Conservation (phyloP, 139 green algal genomes). For the Chlamydomonas urium region DNA sequence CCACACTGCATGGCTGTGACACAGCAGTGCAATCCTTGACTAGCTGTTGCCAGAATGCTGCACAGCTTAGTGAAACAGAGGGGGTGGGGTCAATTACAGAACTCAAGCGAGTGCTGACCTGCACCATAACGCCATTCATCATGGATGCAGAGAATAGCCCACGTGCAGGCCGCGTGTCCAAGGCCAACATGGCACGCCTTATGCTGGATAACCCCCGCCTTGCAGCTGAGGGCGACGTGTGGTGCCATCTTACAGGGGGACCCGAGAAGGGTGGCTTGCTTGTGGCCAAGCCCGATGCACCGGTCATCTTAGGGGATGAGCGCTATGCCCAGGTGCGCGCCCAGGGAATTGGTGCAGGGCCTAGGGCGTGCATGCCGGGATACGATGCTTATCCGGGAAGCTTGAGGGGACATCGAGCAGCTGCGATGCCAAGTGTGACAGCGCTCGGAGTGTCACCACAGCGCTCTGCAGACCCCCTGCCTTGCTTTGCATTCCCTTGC, state of each 20-base stretch:
- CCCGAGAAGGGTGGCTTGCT: conserved; percentile 54
- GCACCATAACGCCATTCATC: background rate
- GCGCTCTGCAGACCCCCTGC: background rate
- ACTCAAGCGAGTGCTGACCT: background rate
- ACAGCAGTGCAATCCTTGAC: too few species aligned
- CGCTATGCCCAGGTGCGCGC: background rate
- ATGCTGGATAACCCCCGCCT: conserved; percentile 37
- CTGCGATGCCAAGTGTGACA: background rate
- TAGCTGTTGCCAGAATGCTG: too few species aligned
- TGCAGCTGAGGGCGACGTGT: conserved; percentile 37
- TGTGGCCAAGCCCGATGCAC: conserved; percentile 31
- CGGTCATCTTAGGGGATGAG: background rate
- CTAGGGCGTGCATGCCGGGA: background rate
- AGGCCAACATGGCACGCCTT: conserved; percentile 38
- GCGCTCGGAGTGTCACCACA: background rate
- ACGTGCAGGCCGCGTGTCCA: background rate
- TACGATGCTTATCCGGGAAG: background rate
- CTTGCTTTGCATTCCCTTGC: background rate
- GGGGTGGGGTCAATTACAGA: background rate
- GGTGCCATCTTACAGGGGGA: conserved; percentile 38
- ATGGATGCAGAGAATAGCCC: background rate
- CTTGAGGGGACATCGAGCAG: background rate
- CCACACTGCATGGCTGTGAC: too few species aligned
- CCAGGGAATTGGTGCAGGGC: too few species aligned
- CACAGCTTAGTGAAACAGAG: too few species aligned